phyloP scores from a whole-genome alignment of 1,284 basidiomycete genomes.

The Rhodotorula sp. region DNA sequence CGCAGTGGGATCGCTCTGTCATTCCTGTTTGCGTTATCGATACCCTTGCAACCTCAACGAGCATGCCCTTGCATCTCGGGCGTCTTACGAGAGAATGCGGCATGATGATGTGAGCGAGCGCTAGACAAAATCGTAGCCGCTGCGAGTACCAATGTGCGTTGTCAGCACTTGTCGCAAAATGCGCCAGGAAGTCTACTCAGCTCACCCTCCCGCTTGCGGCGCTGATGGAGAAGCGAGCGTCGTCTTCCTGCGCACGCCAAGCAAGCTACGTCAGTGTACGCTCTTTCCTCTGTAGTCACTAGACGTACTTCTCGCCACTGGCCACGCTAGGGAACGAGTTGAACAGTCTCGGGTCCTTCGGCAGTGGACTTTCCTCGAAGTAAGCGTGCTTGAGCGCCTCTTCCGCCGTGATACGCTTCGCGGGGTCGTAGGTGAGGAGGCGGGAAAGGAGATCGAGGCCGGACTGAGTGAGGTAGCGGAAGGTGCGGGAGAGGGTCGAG shows the following conservation, averaged over 20 bases:
- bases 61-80: not conserved
- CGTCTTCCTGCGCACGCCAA: slow-evolving; percentile 26
- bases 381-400: slow-evolving; percentile 94
- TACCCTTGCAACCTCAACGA: too few relatives aligned
- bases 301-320: slow-evolving; percentile 77
- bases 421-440: slow-evolving; percentile 87
- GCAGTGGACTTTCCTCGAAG: slow-evolving; percentile 91
- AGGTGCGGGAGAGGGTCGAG: slow-evolving; percentile 84
- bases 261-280: too few relatives aligned
- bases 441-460: slow-evolving; percentile 98
- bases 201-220: slow-evolving; percentile 35
- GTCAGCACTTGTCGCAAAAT: too few relatives aligned
- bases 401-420: slow-evolving; percentile 94
- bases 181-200: not conserved
- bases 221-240: slow-evolving; percentile 40
- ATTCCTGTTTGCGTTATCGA: not conserved
- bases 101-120: not conserved
- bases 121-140: slow-evolving; percentile 38
- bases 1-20: too few relatives aligned
- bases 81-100: not conserved
- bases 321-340: slow-evolving; percentile 93
- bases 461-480: slow-evolving; percentile 74
- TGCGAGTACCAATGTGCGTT: not conserved
- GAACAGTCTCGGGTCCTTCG: slow-evolving; percentile 97
- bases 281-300: too few relatives aligned